These are phyloP conservation scores for Ambrosia hybrid DNA, from an alignment of 140 eudicot species.

Conservation along the genomic window DNA sequence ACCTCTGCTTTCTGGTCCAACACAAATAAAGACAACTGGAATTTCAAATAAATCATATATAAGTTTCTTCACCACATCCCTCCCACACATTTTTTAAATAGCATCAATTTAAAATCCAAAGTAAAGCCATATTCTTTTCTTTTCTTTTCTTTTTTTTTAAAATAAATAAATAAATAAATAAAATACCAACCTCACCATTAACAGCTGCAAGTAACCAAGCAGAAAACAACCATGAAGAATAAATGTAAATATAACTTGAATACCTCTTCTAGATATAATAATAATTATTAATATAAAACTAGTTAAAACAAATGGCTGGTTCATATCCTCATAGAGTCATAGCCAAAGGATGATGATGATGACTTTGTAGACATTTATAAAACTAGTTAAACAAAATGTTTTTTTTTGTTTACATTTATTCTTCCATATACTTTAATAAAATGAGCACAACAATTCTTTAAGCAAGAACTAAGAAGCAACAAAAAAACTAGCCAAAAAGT, in stretches of 20 bases:
- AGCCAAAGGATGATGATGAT: too few relatives aligned
- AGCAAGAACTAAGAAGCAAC: conserved; percentile 29
- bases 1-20: conserved; percentile 30
- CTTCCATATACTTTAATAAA: neutral
- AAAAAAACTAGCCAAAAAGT: conserved; percentile 13
- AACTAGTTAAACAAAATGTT: too few relatives aligned
- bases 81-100: neutral
- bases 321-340: neutral
- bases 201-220: too few relatives aligned
- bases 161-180: too few relatives aligned
- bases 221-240: too few relatives aligned
- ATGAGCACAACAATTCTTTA: conserved; percentile 33
- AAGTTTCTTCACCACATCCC: neutral
- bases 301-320: too few relatives aligned
- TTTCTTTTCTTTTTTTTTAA: too few relatives aligned
- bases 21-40: conserved; percentile 17
- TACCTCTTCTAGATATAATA: too few relatives aligned
- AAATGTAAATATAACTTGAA: too few relatives aligned
- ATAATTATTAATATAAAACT: too few relatives aligned
- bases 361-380: too few relatives aligned
- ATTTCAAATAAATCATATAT: conserved; percentile 19
- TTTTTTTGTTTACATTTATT: conserved; percentile 14
- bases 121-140: too few relatives aligned
- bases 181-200: neutral
- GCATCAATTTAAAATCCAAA: neutral